These are phyloP conservation scores for Thuja plicata DNA, from an alignment of 83 land plant species.

Conservation along the genomic window DNA sequence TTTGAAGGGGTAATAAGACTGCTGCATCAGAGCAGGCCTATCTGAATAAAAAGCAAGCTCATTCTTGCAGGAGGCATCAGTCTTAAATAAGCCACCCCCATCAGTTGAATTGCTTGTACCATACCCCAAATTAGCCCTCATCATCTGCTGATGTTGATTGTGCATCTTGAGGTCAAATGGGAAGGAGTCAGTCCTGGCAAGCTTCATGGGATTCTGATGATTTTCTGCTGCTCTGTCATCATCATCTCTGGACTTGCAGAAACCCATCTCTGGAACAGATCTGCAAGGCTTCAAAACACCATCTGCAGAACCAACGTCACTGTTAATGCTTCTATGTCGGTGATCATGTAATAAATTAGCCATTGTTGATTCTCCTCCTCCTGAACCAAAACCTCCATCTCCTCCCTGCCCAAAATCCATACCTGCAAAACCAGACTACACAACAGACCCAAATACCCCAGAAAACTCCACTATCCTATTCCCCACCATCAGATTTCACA, in stretches of 20 bases:
- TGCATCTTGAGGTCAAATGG: constrained; percentile 7
- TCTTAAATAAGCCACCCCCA: not conserved
- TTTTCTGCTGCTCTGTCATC: constrained; percentile 3
- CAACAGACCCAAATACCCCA: not conserved
- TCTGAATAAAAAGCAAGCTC: not conserved
- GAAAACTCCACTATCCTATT: not conserved
- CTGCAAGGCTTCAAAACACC: constrained; percentile 3
- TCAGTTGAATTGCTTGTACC: not conserved
- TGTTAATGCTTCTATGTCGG: constrained; percentile 8
- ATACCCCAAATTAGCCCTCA: not conserved
- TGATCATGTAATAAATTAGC: constrained; percentile 8
- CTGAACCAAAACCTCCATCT: constrained; percentile 9
- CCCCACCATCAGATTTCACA: constrained; percentile 11
- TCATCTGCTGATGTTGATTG: constrained; percentile 8
- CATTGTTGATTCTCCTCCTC: not conserved
- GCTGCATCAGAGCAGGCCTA: not conserved
- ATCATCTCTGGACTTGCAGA: constrained; percentile 10
- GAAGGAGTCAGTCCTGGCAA: constrained; percentile 4
- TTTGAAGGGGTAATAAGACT: constrained; percentile 7
- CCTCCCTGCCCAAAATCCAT: constrained; percentile 9
- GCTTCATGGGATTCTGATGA: constrained; percentile 12
- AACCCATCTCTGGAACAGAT: constrained; percentile 16
- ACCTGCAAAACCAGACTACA: not conserved
- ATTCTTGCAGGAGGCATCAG: not conserved
- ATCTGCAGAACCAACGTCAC: not conserved